Conservation (phyloP, 768 basidiomycete species). For the Boletus bicolor region DNA sequence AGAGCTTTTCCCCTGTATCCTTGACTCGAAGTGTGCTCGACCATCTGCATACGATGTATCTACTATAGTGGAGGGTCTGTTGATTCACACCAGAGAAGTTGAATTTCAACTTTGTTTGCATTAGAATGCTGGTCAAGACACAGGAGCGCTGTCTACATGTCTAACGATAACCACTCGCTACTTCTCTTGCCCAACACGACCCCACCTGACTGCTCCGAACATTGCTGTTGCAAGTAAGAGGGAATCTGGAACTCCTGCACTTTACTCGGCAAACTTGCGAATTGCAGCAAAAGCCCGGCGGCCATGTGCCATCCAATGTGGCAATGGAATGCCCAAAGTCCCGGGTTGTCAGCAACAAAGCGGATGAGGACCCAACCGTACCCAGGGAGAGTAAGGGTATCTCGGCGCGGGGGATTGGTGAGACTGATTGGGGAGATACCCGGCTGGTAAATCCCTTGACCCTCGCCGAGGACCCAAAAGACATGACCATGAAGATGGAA, state of each 20-base stretch:
- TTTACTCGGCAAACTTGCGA: slow-evolving; percentile 37
- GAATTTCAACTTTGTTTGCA: not conserved
- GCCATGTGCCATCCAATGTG: slow-evolving; percentile 41
- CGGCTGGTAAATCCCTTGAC: slow-evolving; percentile 32
- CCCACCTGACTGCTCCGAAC: slow-evolving; percentile 32
- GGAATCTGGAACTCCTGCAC: slow-evolving; percentile 35
- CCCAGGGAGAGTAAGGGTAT: slow-evolving; percentile 40
- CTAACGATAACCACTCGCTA: slow-evolving; percentile 15
- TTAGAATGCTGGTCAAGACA: not conserved
- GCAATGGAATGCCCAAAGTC: slow-evolving; percentile 47
- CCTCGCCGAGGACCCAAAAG: slow-evolving; percentile 36
- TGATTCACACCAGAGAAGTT: not conserved
- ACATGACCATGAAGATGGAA: slow-evolving; percentile 41
- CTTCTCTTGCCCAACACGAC: slow-evolving; percentile 17
- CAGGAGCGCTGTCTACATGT: slow-evolving; percentile 6
- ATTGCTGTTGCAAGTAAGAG: slow-evolving; percentile 34
- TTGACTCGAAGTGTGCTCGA: not conserved
- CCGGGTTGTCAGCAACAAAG: slow-evolving; percentile 43
- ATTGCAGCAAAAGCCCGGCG: slow-evolving; percentile 39
- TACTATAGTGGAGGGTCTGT: not conserved
- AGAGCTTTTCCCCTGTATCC: not conserved
- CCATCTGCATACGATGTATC: not conserved
- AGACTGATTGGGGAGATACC: slow-evolving; percentile 29
- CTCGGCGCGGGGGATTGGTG: slow-evolving; percentile 39
- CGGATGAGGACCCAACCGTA: slow-evolving; percentile 38